A percentile compares a stretch with the other conserved stretches of the same genome.
These are phyloP conservation scores for Teunomyces panamensis DNA, from an alignment of 805 yeast genomes.

Conservation along the genomic window DNA sequence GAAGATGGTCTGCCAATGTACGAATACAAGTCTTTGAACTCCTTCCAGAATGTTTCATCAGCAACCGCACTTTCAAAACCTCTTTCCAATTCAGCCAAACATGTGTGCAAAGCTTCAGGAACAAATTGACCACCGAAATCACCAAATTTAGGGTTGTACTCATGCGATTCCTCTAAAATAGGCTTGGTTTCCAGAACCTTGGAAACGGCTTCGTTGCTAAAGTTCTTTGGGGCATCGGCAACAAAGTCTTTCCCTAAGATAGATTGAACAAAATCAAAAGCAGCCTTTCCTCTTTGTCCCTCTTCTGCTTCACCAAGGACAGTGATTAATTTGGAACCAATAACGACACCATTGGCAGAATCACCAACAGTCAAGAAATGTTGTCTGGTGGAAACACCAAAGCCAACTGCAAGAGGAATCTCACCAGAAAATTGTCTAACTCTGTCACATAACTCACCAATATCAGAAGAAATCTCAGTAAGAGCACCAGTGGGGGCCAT, in stretches of 20 bases:
- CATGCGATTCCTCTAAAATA: conserved; percentile 54
- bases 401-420: conserved; percentile 87
- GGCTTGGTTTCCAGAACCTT: conserved; percentile 31
- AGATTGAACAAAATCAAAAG: conserved; percentile 62
- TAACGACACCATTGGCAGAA: conserved; percentile 91
- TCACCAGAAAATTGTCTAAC: conserved; percentile 70
- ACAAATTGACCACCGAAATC: conserved; percentile 98
- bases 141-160: conserved; percentile 79
- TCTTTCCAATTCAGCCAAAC: conserved; percentile 82
- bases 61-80: conserved; percentile 87
- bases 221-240: conserved; percentile 26
- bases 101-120: conserved; percentile 92
- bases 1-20: conserved; percentile 97
- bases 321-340: conserved; percentile 83
- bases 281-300: conserved; percentile 61
- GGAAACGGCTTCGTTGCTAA: conserved; percentile 13
- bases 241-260: conserved; percentile 59
- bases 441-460: conserved; percentile 65
- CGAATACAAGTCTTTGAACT: conserved; percentile 75
- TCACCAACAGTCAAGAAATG: conserved; percentile 79
- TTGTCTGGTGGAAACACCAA: conserved; percentile 93
- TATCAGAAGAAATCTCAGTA: conserved; percentile 57
- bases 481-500: conserved; percentile 98
- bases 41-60: conserved; percentile 92
- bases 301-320: conserved; percentile 61